Evolutionary conservation across 805 yeast species (phyloP).

Genomic region (Yamadazyma ubonensis): DNA sequence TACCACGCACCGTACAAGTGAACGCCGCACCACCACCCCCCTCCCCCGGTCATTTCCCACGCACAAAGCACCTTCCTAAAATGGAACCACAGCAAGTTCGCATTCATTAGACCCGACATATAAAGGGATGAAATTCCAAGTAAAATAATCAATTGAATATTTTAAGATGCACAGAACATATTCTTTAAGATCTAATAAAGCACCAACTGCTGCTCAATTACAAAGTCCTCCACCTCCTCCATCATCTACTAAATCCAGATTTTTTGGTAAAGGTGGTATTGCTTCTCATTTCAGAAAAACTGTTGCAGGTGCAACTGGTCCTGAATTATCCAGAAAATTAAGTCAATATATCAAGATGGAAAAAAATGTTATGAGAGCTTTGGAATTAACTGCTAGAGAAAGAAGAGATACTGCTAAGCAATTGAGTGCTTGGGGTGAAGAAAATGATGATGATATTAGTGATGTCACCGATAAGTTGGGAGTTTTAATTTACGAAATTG

Average conservation of each 20-base stretch:
- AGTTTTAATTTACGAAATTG: constrained; percentile 76
- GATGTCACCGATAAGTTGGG: constrained; percentile 88
- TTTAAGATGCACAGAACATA: constrained; percentile 92
- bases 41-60: neutral
- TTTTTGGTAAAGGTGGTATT: constrained; percentile 81
- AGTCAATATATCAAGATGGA: constrained; percentile 76
- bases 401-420: constrained; percentile 81
- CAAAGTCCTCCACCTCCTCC: constrained; percentile 96
- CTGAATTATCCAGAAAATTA: constrained; percentile 73
- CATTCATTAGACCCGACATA: constrained; percentile 1
- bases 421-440: constrained; percentile 83
- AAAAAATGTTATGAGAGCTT: constrained; percentile 75
- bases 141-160: neutral
- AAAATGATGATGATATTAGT: constrained; percentile 79
- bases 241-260: constrained; percentile 82
- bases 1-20: neutral
- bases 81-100: neutral
- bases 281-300: constrained; percentile 63
- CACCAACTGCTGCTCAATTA: constrained; percentile 96
- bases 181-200: constrained; percentile 91
- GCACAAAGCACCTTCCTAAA: neutral
- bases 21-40: no score
- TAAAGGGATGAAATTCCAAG: constrained; percentile 10
- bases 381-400: constrained; percentile 75
- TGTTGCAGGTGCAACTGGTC: constrained; percentile 78